phyloP scores from a whole-genome alignment of 768 basidiomycete species.

The Rhodocollybia butyracea region DNA sequence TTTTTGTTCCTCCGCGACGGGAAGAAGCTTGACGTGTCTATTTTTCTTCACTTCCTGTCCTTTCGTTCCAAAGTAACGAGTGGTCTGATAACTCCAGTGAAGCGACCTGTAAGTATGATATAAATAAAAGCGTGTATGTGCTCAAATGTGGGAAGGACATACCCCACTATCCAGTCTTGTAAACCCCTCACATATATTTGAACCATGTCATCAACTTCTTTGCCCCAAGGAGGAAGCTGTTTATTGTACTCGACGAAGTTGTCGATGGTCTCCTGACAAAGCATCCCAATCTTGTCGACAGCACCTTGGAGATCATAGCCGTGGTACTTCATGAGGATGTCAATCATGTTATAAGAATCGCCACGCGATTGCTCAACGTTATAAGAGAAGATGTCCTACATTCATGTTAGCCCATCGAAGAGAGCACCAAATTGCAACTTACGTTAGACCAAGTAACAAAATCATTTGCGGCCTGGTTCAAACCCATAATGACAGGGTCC shows the following conservation, averaged over 20 bases:
- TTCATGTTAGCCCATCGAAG: conserved; percentile 4
- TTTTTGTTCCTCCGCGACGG: conserved; percentile 12
- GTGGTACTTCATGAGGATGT: conserved; percentile 63
- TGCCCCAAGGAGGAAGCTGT: conserved; percentile 59
- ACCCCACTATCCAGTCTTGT: conserved; percentile 70
- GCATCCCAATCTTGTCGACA: conserved; percentile 59
- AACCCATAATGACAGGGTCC: conserved; percentile 54
- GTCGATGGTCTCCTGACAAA: conserved; percentile 55
- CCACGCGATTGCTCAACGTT: conserved; percentile 70
- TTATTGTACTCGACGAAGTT: conserved; percentile 45
- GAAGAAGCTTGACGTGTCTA: conserved; percentile 50
- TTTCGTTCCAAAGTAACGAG: conserved; percentile 63
- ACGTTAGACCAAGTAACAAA: conserved; percentile 86
- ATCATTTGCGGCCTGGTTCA: conserved; percentile 72
- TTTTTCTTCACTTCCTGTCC: conserved; percentile 53
- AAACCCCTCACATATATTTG: conserved; percentile 57
- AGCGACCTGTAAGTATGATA: conserved; percentile 37
- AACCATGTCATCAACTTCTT: conserved; percentile 57
- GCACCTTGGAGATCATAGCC: conserved; percentile 58
- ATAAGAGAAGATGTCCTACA: conserved; percentile 72
- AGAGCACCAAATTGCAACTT: conserved; percentile 19
- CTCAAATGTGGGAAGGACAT: conserved; percentile 10
- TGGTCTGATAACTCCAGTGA: conserved; percentile 70
- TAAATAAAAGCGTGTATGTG: background rate
- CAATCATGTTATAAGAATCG: conserved; percentile 71